These are phyloP conservation scores for Solidago caesia DNA, from an alignment of 129 eudicot species.

Conservation along the genomic window DNA sequence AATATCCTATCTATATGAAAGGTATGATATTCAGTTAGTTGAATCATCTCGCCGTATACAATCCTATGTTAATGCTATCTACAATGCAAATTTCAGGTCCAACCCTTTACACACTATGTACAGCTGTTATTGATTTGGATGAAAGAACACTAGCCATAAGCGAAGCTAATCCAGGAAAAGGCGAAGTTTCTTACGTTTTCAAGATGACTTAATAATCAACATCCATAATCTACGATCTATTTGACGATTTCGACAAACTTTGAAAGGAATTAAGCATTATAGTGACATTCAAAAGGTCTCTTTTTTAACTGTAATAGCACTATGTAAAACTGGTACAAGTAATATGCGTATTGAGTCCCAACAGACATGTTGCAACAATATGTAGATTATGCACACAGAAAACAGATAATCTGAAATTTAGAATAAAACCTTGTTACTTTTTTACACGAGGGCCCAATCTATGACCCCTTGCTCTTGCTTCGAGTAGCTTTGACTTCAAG, in stretches of 20 bases:
- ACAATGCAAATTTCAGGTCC: conserved; percentile 62
- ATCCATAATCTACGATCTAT: conserved; percentile 7
- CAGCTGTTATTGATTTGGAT: conserved; percentile 79
- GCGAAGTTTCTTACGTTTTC: conserved; percentile 47
- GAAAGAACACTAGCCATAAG: conserved; percentile 56
- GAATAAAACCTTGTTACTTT: conserved; percentile 46
- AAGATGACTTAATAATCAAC: conserved; percentile 29
- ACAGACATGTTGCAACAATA: conserved; percentile 18
- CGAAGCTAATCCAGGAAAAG: conserved; percentile 72
- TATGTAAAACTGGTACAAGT: conserved; percentile 13
- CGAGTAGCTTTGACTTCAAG: conserved; percentile 70
- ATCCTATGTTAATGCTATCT: not conserved
- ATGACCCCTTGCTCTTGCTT: conserved; percentile 76
- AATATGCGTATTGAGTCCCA: not conserved
- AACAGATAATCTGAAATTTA: conserved; percentile 13
- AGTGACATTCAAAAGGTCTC: conserved; percentile 2
- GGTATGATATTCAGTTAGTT: conserved; percentile 37
- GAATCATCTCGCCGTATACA: not conserved
- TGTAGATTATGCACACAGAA: conserved; percentile 27
- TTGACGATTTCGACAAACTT: not conserved
- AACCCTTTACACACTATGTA: conserved; percentile 75
- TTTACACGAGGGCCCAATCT: conserved; percentile 73
- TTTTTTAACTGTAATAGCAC: not conserved
- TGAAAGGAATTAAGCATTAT: not conserved
- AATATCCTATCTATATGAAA: conserved; percentile 86